phyloP scores from a whole-genome alignment of 106 monocot species.

The Allium sativum region DNA sequence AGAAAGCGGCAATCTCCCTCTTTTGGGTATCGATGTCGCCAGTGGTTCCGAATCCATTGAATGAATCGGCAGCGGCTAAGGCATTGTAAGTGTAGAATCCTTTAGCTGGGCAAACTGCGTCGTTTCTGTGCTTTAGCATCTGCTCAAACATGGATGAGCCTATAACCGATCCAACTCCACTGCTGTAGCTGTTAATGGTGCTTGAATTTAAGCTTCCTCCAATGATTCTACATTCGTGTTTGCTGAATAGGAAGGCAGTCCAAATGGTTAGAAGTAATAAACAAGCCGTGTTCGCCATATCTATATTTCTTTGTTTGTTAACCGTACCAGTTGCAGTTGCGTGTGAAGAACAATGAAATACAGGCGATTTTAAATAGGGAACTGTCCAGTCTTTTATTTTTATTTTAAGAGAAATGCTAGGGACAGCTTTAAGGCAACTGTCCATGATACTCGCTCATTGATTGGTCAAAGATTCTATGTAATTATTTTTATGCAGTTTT shows the following conservation, averaged over 20 bases:
- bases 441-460: no score
- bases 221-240: no score
- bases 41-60: background rate
- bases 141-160: slow-evolving; percentile 34
- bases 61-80: slow-evolving; percentile 30
- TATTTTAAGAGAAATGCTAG: no score
- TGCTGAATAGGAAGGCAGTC: background rate
- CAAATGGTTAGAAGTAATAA: background rate
- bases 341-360: no score
- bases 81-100: slow-evolving; percentile 46
- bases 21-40: background rate
- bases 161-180: slow-evolving; percentile 24
- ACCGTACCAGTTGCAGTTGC: no score
- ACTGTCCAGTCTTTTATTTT: no score
- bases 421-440: no score
- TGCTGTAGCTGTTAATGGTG: background rate
- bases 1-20: slow-evolving; percentile 40
- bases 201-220: background rate
- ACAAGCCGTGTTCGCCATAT: background rate
- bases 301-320: background rate
- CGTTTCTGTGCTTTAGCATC: slow-evolving; percentile 49
- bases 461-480: no score
- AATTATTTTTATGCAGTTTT: no score
- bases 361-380: no score
- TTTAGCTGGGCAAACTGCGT: slow-evolving; percentile 21